Base-by-base conservation (phyloP, 768 basidiomycete genomes). In the Mycena leptocephala region DNA sequence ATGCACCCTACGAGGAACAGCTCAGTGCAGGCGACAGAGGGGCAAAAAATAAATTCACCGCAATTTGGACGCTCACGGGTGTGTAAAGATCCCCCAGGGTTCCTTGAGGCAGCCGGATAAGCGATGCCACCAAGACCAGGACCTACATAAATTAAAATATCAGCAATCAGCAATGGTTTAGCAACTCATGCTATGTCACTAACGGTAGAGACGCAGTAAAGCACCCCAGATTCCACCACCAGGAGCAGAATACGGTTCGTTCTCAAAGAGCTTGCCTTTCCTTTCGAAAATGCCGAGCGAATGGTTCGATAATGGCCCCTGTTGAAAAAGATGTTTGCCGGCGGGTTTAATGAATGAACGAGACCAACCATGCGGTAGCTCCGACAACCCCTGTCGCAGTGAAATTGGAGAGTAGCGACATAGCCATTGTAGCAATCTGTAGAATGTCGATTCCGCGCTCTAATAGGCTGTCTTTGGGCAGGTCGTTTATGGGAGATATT, bases 321-420 rank as follows among this genome's bases (percentile, higher is more conserved):
- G 53, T 58, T 2, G 11, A 46, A n/a, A 28, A 28, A 53, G 37
- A 30, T 22, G 30, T 26, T 6, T 20, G 22, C 1, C 5, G 2
- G 35, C 18, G 1, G 5, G 53, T 39, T n/a, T 32, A 6, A 11
- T 43, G n/a, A n/a, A 59, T 8, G 7, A 9, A 55, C n/a, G 30
- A 8, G 2, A 64, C 76, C 11, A 46, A 77, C 76, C 41, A 56
- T 37, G 76, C 72, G 16, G 71, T 73, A 22, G 67, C 63, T 20
- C 59, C 70, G 24, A 76, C 75, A 20, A 72, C 65, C 8, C 69
- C 77, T 1, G 77, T 78, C 13, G 77, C 77, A 61, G 69, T 61
- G 8, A 78, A 51, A 69, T 78, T 78, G 46, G 77, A 78, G 22
- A 78, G 51, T 24, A 70, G 16, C 11, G 73, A 75, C 39, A 72